Conservation (phyloP, 305 asterid genomes). For the Fraxinus dipetala region DNA sequence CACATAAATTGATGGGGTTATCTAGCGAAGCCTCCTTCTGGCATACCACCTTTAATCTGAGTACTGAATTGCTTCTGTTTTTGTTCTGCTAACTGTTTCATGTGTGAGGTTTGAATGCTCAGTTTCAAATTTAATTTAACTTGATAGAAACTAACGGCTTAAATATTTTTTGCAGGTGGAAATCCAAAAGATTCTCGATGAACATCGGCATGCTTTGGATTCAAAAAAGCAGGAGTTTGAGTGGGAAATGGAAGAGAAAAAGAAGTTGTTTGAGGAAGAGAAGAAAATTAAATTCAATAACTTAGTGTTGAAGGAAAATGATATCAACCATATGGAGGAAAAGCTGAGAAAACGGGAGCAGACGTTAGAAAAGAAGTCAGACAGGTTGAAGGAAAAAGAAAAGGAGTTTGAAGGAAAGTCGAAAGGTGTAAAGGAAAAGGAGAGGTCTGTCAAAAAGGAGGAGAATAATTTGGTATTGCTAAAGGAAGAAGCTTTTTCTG, state of each 20-base stretch:
- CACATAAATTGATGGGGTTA: background rate
- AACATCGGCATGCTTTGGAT: slow-evolving; percentile 49
- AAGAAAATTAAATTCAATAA: slow-evolving; percentile 42
- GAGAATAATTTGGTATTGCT: slow-evolving; percentile 45
- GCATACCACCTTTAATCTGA: background rate
- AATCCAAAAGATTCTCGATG: slow-evolving; percentile 68
- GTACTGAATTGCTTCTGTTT: background rate
- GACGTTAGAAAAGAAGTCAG: slow-evolving; percentile 57
- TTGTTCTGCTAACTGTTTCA: background rate
- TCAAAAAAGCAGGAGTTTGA: slow-evolving; percentile 54
- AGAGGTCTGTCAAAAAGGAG: slow-evolving; percentile 56
- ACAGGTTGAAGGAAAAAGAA: slow-evolving; percentile 67
- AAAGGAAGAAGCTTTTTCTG: slow-evolving; percentile 44
- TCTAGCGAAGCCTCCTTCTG: background rate
- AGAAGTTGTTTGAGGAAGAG: slow-evolving; percentile 55
- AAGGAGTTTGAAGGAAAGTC: slow-evolving; percentile 49
- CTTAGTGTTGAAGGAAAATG: slow-evolving; percentile 52
- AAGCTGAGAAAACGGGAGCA: slow-evolving; percentile 62
- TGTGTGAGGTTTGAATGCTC: background rate
- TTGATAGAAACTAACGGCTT: slow-evolving; percentile 5
- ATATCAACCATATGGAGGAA: slow-evolving; percentile 59
- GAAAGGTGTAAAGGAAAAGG: slow-evolving; percentile 64
- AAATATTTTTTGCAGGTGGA: slow-evolving; percentile 53
- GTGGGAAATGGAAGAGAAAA: slow-evolving; percentile 54
- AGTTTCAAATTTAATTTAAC: background rate